phyloP scores from a whole-genome alignment of 2,329 filamentous ascomycete species.

The Trichoderma polysporum region DNA sequence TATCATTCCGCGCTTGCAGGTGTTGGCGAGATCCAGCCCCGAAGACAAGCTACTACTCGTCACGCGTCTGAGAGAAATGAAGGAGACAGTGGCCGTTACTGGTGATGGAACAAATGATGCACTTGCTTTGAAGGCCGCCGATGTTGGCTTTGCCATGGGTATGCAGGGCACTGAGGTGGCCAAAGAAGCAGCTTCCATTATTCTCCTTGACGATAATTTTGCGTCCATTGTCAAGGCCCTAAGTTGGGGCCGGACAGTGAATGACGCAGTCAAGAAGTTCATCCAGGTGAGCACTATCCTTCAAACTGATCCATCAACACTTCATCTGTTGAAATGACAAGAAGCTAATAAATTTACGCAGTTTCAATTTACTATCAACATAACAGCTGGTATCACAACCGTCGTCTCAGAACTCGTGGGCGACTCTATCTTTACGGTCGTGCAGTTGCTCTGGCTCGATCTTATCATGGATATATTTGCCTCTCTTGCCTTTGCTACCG shows the following conservation, averaged over 20 bases:
- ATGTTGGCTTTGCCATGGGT: slow-evolving; percentile 68
- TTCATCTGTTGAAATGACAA: background rate
- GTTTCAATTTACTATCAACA: slow-evolving; percentile 68
- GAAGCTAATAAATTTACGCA: slow-evolving; percentile 16
- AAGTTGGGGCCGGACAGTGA: slow-evolving; percentile 62
- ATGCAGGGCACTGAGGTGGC: slow-evolving; percentile 66
- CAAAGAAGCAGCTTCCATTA: slow-evolving; percentile 65
- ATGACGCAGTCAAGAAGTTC: slow-evolving; percentile 65
- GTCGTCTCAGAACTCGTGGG: slow-evolving; percentile 62
- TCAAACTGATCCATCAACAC: background rate
- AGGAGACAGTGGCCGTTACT: slow-evolving; percentile 65
- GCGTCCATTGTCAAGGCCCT: slow-evolving; percentile 62
- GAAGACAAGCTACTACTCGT: slow-evolving; percentile 69
- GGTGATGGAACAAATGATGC: slow-evolving; percentile 68
- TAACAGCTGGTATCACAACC: slow-evolving; percentile 63
- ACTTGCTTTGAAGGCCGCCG: slow-evolving; percentile 63
- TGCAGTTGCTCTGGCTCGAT: slow-evolving; percentile 68
- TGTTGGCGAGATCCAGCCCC: slow-evolving; percentile 67
- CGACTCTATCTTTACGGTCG: slow-evolving; percentile 56
- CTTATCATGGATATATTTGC: slow-evolving; percentile 70
- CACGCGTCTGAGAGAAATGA: slow-evolving; percentile 61
- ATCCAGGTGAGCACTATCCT: slow-evolving; percentile 46
- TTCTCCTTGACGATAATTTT: slow-evolving; percentile 66
- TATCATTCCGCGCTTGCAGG: slow-evolving; percentile 62
- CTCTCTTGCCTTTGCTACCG: slow-evolving; percentile 62